phyloP scores from a whole-genome alignment of 331 rosid genomes.

The Quercus tomentella region DNA sequence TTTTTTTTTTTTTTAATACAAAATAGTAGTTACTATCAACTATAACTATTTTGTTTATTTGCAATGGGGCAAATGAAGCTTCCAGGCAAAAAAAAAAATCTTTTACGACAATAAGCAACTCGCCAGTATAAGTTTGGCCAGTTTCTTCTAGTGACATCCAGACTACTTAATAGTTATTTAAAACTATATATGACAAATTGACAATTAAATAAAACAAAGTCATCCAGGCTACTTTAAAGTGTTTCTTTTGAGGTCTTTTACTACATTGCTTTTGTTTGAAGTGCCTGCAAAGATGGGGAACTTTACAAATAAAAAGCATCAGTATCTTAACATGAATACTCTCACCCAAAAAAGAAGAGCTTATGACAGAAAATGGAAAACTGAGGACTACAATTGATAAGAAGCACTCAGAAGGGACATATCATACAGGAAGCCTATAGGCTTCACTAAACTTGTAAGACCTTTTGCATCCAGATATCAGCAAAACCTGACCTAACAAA shows the following conservation, averaged over 20 bases:
- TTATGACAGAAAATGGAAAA: background rate
- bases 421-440: slow-evolving; percentile 39
- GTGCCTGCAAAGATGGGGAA: slow-evolving; percentile 24
- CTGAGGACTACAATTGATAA: slow-evolving; percentile 18
- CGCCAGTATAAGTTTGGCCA: too few relatives aligned
- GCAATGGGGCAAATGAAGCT: too few relatives aligned
- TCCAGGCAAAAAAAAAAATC: too few relatives aligned
- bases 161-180: background rate
- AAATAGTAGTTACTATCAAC: too few relatives aligned
- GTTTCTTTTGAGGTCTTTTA: slow-evolving; percentile 24
- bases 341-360: slow-evolving; percentile 24
- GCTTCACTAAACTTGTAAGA: slow-evolving; percentile 18
- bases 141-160: too few relatives aligned
- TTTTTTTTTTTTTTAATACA: too few relatives aligned
- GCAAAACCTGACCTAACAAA: slow-evolving; percentile 29
- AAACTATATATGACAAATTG: background rate
- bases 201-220: background rate
- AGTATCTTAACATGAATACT: slow-evolving; percentile 28
- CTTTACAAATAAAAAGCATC: slow-evolving; percentile 25
- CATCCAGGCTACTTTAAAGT: background rate
- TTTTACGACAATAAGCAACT: too few relatives aligned
- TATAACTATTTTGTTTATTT: too few relatives aligned
- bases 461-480: slow-evolving; percentile 25
- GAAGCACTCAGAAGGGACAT: slow-evolving; percentile 27
- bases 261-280: slow-evolving; percentile 36